phyloP scores from a whole-genome alignment of 2,329 filamentous ascomycete species.

The Cytospora chrysosperma region DNA sequence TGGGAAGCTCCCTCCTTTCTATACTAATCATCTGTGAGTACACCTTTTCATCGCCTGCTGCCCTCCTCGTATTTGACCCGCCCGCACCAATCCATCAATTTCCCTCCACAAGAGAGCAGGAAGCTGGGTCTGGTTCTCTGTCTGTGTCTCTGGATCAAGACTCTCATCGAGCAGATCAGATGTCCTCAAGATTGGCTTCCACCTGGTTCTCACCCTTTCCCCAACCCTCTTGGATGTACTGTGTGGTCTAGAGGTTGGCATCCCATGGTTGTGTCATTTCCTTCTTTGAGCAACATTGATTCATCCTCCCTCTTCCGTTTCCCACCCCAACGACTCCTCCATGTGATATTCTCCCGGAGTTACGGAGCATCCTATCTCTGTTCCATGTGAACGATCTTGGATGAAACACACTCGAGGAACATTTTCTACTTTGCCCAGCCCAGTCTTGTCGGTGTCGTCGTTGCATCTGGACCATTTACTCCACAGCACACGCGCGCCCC shows the following conservation, averaged over 20 bases:
- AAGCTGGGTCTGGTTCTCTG: neutral
- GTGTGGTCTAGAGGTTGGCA: neutral
- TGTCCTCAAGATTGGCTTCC: neutral
- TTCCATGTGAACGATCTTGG: neutral
- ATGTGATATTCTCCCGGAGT: neutral
- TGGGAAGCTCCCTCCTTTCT: neutral
- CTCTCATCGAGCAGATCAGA: neutral
- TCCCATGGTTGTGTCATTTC: neutral
- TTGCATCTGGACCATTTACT: conserved; percentile 19
- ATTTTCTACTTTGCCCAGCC: neutral
- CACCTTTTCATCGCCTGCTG: neutral
- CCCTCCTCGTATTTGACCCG: neutral
- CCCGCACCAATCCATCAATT: neutral
- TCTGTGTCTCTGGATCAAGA: neutral
- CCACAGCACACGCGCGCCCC: conserved; percentile 18
- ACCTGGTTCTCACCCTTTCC: neutral
- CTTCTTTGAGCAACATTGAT: neutral
- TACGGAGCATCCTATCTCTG: neutral
- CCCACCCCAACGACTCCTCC: too few relatives aligned
- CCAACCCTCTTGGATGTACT: neutral
- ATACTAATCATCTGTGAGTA: neutral
- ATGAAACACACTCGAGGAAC: conserved; percentile 7
- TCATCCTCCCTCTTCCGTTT: neutral
- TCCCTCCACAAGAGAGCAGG: neutral
- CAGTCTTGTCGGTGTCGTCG: conserved; percentile 16